A percentile compares a stretch with the other conserved stretches of the same genome.
phyloP scores from a whole-genome alignment of 192 early-diverging fungal species.

The Linnemannia hyalina region DNA sequence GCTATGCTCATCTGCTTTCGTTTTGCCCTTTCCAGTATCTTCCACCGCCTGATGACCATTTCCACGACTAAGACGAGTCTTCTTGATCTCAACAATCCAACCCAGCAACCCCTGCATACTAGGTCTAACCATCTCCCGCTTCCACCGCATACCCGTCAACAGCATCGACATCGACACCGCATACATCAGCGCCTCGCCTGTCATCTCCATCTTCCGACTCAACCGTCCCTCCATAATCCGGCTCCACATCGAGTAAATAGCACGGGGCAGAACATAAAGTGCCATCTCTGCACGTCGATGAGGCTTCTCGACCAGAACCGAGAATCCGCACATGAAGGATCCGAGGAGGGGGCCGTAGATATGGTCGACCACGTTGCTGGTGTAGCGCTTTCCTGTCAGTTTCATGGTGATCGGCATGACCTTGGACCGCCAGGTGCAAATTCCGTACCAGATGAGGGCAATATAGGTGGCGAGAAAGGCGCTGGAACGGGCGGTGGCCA shows the following conservation, averaged over 20 bases:
- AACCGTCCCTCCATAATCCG: constrained; percentile 57
- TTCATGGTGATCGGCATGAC: constrained; percentile 57
- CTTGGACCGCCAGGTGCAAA: constrained; percentile 64
- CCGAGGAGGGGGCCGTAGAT: constrained; percentile 65
- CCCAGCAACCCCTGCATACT: constrained; percentile 65
- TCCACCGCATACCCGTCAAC: constrained; percentile 61
- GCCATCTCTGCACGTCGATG: constrained; percentile 67
- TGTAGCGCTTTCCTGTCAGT: constrained; percentile 37
- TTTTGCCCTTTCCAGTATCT: neutral
- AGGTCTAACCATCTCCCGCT: constrained; percentile 63
- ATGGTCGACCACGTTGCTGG: constrained; percentile 54
- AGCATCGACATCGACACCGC: constrained; percentile 65
- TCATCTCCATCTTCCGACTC: constrained; percentile 46
- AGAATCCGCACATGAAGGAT: constrained; percentile 72
- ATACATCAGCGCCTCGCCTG: constrained; percentile 63
- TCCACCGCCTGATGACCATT: neutral
- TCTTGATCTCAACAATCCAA: constrained; percentile 60
- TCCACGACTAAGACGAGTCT: neutral
- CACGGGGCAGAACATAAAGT: constrained; percentile 64
- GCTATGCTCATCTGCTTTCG: neutral
- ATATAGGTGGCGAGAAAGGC: constrained; percentile 71
- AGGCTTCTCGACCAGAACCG: constrained; percentile 74
- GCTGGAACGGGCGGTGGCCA: constrained; percentile 62
- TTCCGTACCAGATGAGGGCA: constrained; percentile 64
- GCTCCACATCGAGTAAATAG: constrained; percentile 63